Evolutionary conservation across 176 grass and related monocot species (phyloP), one percentile per base, ranked within the genome.

Genomic region (Ensete ventricosum): DNA sequence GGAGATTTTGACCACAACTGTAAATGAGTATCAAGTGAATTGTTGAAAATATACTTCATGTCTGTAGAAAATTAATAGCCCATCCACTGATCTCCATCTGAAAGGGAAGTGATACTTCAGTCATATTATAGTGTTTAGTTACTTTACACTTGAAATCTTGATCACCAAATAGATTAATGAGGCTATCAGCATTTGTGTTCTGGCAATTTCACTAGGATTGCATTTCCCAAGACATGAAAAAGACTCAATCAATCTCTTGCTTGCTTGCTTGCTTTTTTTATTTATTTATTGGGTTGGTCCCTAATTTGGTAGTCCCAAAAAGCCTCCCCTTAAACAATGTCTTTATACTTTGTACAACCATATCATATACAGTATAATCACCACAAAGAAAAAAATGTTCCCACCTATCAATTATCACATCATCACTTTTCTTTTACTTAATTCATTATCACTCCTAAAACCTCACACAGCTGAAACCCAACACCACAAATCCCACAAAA

Each of bases 351-450:
- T 24, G 50, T 53, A 53, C 70, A 72, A 72, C 9, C 20, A 20
- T 7, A 53, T 52, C 17, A 71, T 21, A 19, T 13, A 55, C 49
- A 26, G 12, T n/a, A 0, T 58, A 10, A 34, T 74, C 53, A 74
- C 53, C 72, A 21, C 34, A 43, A 43, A 43, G 34, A 43, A 43
- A 29, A 29, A 59, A 59, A 10, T 34, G 49, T 69, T 69, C 8
- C 72, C 53, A 60, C 54, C 26, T 27, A 75, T 75, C 73, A 29
- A 75, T 59, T 59, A 75, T 55, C 16, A 75, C 4, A 17, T 48
- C 73, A 75, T 75, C 73, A 60, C n/a, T 0, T 43, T 73, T 26
- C 22, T 27, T 24, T 73, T 23, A 73, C 19, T 2, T 2, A 54
- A 0, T 11, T 9, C 64, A 55, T 73, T 52, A 54, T 54, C 71